Base-by-base conservation (phyloP, 2,329 filamentous ascomycete species). In the Colletotrichum caudatum region DNA sequence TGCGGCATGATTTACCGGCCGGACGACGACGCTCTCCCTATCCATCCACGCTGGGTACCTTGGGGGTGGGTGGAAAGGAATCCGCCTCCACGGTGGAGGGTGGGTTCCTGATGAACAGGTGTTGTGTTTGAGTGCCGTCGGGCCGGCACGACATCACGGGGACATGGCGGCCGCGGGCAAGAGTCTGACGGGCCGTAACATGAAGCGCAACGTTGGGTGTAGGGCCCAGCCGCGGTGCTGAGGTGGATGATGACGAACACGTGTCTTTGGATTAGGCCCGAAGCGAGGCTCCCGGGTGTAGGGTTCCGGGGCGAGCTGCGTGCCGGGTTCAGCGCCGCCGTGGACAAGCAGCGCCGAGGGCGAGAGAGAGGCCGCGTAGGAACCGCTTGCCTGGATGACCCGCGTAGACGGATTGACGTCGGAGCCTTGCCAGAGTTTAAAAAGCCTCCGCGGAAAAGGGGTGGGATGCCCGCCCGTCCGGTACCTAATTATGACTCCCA, bases 11-110 rank as follows among this genome's bases (percentile, higher is more conserved):
- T 85, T 7, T 78, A 82, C 0, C 77, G 84, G 0, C 72, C 85
- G 0, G 84, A 86, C 67, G 80, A 84, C 37, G 0, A 84, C 82
- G 0, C 79, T 84, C 77, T 84, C 84, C 73, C 84, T 83, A 65
- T 84, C 82, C 0, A 82, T 84, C 56, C 84, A 84, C 68, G 84
- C 84, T 4, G 83, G 86, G 64, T 86, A 83, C 62, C 79, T 86
- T 0, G 84, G 84, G 37, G 37, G 37, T 7, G 37, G 37, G 9
- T 35, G 16, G 84, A 86, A 84, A 83, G 68, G 66, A 78, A n/a
- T 84, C 80, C 51, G 80, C 82, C 0, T 86, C 82, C 59, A 81
- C 81, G 3, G 83, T 41, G 14, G 14, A 86, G 73, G 84, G 83
- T 0, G 83, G 84, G 0, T 86, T 86, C 70, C 75, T 86, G 3